Conservation (phyloP, 305 asterid species). For the Withania somnifera region DNA sequence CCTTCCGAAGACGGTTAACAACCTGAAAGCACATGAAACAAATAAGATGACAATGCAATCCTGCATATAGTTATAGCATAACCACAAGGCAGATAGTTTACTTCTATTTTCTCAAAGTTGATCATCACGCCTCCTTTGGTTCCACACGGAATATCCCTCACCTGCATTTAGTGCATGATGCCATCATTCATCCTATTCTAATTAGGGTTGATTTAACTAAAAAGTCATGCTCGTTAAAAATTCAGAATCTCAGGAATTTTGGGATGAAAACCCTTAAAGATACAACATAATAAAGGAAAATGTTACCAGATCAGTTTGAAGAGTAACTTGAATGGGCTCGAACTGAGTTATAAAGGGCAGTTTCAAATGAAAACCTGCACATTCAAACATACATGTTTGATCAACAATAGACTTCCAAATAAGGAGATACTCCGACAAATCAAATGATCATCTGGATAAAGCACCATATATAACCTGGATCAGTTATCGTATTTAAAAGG, state of each 20-base stretch:
- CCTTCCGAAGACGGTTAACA: slow-evolving; percentile 89
- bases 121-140: slow-evolving; percentile 99
- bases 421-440: neutral
- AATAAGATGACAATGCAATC: neutral
- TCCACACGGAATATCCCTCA: slow-evolving; percentile 96
- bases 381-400: neutral
- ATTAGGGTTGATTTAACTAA: neutral
- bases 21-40: slow-evolving; percentile 42
- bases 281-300: slow-evolving; percentile 2
- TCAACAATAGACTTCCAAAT: neutral
- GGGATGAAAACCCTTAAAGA: neutral
- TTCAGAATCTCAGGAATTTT: neutral
- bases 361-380: slow-evolving; percentile 75
- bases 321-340: slow-evolving; percentile 95
- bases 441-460: neutral
- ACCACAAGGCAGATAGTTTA: slow-evolving; percentile 12
- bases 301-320: slow-evolving; percentile 92
- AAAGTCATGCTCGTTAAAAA: neutral
- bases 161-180: slow-evolving; percentile 40
- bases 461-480: slow-evolving; percentile 50
- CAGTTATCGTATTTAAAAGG: slow-evolving; percentile 56
- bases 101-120: slow-evolving; percentile 91
- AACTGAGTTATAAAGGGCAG: slow-evolving; percentile 82
- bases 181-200: neutral
- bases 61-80: neutral